Base-by-base conservation (phyloP, 192 early-diverging fungal species). In the Oehlia diaphana region DNA sequence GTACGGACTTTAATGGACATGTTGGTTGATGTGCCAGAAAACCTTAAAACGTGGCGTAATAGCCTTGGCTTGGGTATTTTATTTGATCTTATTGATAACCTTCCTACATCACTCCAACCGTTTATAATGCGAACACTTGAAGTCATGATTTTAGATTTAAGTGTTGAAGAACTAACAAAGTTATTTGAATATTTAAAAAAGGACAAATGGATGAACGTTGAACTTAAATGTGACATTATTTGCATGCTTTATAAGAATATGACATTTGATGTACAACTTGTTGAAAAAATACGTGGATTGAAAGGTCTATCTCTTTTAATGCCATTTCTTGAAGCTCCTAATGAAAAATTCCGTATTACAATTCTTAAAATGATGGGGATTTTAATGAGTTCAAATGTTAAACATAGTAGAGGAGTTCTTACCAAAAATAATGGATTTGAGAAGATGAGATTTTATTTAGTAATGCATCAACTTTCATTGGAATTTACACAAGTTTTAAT, bases 351-450 rank as follows among this genome's bases (percentile, higher is more conserved):
- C 21, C 65, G 84, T 63, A 81, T 82, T 58, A 31, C 82, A 28
- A 23, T 82, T n/a, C 62, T 85, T 31, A 85, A 85, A 63, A 85
- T 85, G 84, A 85, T 85, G 16, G 84, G 84, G 4, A 85, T 82
- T 66, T 70, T 85, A 33, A 67, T 85, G 49, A 85, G 80, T 50
- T 81, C 82, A 73, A 85, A 85, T 72, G 79, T 80, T 37, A 85
- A 85, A 49, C 81, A 81, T 21, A 82, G 84, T 21, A 82, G 77
- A 42, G 81, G 81, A 19, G 72, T 82, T 5, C 69, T 85, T 44
- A 78, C 76, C 37, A 85, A 81, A 74, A 79, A 79, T 16, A 85
- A 85, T 49, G 84, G 81, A 23, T 82, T 85, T 28, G 84, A 78
- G 1, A 28, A 77, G 31, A 82, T 85, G 16, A 63, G 79, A 3